These are phyloP conservation scores for Pyrenochaeta sp. DNA, from an alignment of 2,329 filamentous ascomycete species.

Conservation along the genomic window DNA sequence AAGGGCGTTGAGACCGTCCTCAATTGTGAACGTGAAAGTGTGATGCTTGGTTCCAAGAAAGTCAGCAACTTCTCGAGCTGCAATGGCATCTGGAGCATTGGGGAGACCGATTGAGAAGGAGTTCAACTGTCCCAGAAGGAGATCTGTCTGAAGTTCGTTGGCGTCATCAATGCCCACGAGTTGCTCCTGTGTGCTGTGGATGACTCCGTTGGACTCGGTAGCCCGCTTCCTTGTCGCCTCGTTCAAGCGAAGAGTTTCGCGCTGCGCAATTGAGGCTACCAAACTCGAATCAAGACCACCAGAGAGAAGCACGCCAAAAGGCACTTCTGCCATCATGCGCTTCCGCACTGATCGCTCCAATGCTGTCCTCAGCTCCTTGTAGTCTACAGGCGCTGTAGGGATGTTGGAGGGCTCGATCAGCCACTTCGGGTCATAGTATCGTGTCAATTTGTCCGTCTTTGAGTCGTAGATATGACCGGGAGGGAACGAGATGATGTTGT, in stretches of 20 bases:
- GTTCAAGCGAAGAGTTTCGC: conserved; percentile 83
- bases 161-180: conserved; percentile 95
- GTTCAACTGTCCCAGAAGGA: conserved; percentile 93
- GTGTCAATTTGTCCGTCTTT: conserved; percentile 80
- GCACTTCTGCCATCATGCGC: conserved; percentile 97
- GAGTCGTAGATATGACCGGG: conserved; percentile 97
- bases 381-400: conserved; percentile 81
- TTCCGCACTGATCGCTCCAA: conserved; percentile 94
- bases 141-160: conserved; percentile 86
- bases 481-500: conserved; percentile 93
- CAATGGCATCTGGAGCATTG: conserved; percentile 88
- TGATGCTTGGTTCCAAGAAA: conserved; percentile 98
- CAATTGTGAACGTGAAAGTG: conserved; percentile 96
- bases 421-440: conserved; percentile 94
- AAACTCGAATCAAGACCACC: conserved; percentile 95
- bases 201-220: conserved; percentile 44
- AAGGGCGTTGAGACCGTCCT: conserved; percentile 95
- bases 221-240: conserved; percentile 62
- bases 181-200: conserved; percentile 47
- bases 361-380: conserved; percentile 80
- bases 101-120: conserved; percentile 98
- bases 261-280: conserved; percentile 93
- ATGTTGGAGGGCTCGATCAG: conserved; percentile 80
- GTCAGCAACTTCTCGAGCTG: conserved; percentile 90
- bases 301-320: conserved; percentile 94